These are phyloP conservation scores for Effrenium voratum DNA, from an alignment of 73 alveolate species.

Conservation along the genomic window DNA sequence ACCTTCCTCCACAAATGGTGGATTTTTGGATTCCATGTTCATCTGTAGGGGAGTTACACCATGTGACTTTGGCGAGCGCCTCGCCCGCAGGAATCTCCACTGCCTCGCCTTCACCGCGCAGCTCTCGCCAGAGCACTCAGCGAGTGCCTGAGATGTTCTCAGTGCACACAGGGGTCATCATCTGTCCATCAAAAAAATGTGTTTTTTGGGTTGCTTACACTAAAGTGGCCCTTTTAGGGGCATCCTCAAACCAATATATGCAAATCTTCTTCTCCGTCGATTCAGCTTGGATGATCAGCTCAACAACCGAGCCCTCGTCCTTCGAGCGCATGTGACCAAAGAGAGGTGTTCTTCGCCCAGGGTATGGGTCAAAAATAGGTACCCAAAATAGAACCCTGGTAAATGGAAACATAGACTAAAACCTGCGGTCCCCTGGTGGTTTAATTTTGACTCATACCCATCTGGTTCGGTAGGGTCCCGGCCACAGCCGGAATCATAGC, in stretches of 20 bases:
- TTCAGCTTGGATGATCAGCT: conserved; percentile 37
- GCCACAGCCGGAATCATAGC: too few relatives aligned
- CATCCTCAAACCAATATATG: too few relatives aligned
- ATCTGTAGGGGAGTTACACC: not conserved
- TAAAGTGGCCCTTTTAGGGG: too few relatives aligned
- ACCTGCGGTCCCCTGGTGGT: too few relatives aligned
- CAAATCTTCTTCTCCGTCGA: not conserved
- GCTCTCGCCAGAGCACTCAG: conserved; percentile 1
- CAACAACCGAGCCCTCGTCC: not conserved
- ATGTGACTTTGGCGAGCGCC: not conserved
- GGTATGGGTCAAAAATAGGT: too few relatives aligned
- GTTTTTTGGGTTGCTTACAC: not conserved
- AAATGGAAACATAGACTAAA: too few relatives aligned
- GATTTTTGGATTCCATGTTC: not conserved
- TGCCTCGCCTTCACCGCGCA: conserved; percentile 25
- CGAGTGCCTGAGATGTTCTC: not conserved
- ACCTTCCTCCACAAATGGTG: too few relatives aligned
- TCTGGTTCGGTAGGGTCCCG: too few relatives aligned
- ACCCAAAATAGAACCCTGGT: too few relatives aligned
- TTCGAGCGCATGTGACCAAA: too few relatives aligned
- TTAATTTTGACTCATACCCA: too few relatives aligned
- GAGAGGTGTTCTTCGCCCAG: too few relatives aligned
- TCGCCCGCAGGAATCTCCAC: not conserved
- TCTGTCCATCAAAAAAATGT: not conserved
- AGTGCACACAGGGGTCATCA: not conserved